Conservation (phyloP, 805 yeast genomes). For the Yamadazyma tumulicola region DNA sequence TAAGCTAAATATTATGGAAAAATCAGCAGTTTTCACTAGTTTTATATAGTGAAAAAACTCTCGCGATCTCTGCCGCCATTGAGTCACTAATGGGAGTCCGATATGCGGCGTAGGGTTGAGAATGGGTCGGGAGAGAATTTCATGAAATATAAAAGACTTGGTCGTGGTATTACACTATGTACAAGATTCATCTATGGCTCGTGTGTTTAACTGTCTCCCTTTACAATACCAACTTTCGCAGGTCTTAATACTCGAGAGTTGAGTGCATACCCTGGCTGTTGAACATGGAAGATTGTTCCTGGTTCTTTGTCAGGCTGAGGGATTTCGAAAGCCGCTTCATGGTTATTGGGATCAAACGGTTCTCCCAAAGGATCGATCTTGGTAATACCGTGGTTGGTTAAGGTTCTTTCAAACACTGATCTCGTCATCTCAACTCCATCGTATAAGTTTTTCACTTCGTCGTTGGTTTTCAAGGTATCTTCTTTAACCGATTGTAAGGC, state of each 20-base stretch:
- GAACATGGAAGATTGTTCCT: conserved; percentile 89
- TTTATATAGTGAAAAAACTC: too few species aligned
- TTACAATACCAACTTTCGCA: conserved; percentile 93
- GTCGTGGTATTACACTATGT: conserved; percentile 2
- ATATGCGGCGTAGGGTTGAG: neutral
- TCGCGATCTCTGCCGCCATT: too few species aligned
- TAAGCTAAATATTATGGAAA: too few species aligned
- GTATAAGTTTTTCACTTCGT: conserved; percentile 68
- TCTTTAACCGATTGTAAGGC: conserved; percentile 72
- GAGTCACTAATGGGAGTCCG: neutral
- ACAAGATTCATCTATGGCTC: conserved; percentile 6
- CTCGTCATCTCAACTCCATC: conserved; percentile 92
- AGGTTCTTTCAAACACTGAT: conserved; percentile 79
- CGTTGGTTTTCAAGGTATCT: conserved; percentile 54
- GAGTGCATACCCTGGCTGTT: conserved; percentile 82
- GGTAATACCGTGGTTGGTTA: conserved; percentile 71
- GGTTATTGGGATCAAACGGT: conserved; percentile 83
- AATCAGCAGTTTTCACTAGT: conserved; percentile 4
- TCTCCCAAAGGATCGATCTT: conserved; percentile 84
- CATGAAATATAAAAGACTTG: neutral
- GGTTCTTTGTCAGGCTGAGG: conserved; percentile 87
- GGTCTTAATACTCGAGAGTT: conserved; percentile 90
- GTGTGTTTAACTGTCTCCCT: conserved; percentile 32
- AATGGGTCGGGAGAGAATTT: neutral
- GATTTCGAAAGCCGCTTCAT: conserved; percentile 88